Evolutionary conservation across 2,329 filamentous ascomycete genomes (phyloP), one percentile per base, ranked within the genome.

Genomic region (Fusarium phyllophilum): DNA sequence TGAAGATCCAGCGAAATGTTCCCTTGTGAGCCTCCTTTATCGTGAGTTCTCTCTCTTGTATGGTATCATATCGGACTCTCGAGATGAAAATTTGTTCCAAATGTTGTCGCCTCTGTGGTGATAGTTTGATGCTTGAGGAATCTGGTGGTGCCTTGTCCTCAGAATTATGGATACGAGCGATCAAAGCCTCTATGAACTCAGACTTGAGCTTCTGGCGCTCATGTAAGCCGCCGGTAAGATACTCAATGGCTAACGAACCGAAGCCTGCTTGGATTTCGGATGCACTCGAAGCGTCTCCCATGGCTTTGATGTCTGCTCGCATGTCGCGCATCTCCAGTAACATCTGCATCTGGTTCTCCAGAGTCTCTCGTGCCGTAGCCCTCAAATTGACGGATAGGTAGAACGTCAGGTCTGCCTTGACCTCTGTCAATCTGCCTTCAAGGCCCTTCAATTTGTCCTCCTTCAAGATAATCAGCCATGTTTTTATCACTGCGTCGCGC

Each of bases 1-100:
- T 18, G 5, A 70, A 64, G 4, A 74, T 33, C 71, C 71, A 74
- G 8, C 29, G 29, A 6, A 73, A 73, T 0, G 71, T 74, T 14
- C 54, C 59, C 4, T 68, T 6, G 3, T 73, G 24, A 1, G 70
- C 72, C 6, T 73, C 26, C n/a, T 62, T 56, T 26, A 74, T 74
- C 1, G 54, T 39, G 4, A 38, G 34, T 15, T 71, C 62, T 15
- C 72, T 66, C 22, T 74, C 66, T 14, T 45, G 39, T 31, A 73
- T 73, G 1, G 52, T 66, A 7, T 62, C 61, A 4, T 73, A 74
- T 8, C 45, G 48, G 3, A 74, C 36, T 1, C 49, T 55, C 8
- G 45, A 51, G n/a, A 72, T 44, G 8, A 71, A 71, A 0, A 67
- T 9, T 1, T 44, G 41, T 20, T 67, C 49, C 9, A 71, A 15